Evolutionary conservation across 129 eudicot genomes (phyloP).

Genomic region (Lactuca sativa): DNA sequence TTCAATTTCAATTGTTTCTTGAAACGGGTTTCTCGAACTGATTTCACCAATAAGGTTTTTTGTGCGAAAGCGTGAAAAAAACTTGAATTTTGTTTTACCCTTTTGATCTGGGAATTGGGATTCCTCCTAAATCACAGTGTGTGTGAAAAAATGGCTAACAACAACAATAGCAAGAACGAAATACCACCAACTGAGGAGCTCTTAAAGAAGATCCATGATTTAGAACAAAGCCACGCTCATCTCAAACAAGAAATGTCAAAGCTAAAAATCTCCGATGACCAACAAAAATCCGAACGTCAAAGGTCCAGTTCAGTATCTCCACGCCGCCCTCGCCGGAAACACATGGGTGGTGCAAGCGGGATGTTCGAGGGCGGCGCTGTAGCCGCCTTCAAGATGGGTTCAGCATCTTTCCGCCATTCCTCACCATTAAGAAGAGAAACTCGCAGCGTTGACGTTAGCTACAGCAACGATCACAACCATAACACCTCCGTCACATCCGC

Average conservation of each 20-base stretch:
- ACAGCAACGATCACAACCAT: slow-evolving; percentile 19
- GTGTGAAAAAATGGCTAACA: slow-evolving; percentile 34
- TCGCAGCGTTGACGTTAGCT: slow-evolving; percentile 37
- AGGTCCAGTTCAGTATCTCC: slow-evolving; percentile 83
- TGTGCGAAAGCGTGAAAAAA: neutral
- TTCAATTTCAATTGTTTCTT: slow-evolving; percentile 7
- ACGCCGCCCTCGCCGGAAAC: slow-evolving; percentile 40
- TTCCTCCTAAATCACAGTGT: slow-evolving; percentile 22
- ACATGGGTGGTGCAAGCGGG: slow-evolving; percentile 36
- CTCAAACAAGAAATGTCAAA: slow-evolving; percentile 87
- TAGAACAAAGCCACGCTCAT: slow-evolving; percentile 82
- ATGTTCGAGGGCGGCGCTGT: slow-evolving; percentile 40
- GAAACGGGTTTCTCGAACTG: neutral
- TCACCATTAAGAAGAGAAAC: slow-evolving; percentile 93
- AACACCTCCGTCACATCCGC: slow-evolving; percentile 23
- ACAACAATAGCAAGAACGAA: slow-evolving; percentile 37
- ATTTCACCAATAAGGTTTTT: slow-evolving; percentile 8
- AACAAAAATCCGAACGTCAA: slow-evolving; percentile 39
- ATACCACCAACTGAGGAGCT: slow-evolving; percentile 74
- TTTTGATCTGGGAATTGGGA: slow-evolving; percentile 23
- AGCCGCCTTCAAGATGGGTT: slow-evolving; percentile 58
- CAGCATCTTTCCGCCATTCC: slow-evolving; percentile 64
- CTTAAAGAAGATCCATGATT: slow-evolving; percentile 81
- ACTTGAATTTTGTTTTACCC: neutral
- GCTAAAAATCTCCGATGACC: slow-evolving; percentile 50